A percentile compares a stretch with the other conserved stretches of the same genome.
Conservation (phyloP, 1,284 basidiomycete species). For the Irpex sp. region DNA sequence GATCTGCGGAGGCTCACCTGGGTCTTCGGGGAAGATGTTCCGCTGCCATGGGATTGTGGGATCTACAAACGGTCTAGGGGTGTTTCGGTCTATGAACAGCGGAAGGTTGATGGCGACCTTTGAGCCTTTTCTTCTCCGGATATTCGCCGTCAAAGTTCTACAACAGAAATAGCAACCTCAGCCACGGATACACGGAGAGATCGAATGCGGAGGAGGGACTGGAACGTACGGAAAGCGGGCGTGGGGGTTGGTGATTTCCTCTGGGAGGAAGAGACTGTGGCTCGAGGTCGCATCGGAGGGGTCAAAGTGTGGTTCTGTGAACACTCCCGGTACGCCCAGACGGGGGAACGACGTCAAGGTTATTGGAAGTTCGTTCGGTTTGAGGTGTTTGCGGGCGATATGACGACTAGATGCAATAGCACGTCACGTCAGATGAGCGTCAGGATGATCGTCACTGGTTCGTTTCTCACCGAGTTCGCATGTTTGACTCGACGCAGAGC, state of each 20-base stretch:
- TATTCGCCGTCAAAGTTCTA: slow-evolving; percentile 95
- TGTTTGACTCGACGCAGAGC: slow-evolving; percentile 89
- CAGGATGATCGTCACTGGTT: neutral
- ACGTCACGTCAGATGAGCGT: slow-evolving; percentile 15
- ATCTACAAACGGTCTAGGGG: slow-evolving; percentile 87
- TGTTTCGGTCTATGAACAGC: slow-evolving; percentile 86
- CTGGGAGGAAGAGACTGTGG: slow-evolving; percentile 91
- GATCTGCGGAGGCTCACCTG: slow-evolving; percentile 42
- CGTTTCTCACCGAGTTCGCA: slow-evolving; percentile 74
- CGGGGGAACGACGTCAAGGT: slow-evolving; percentile 96
- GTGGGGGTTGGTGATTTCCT: slow-evolving; percentile 96
- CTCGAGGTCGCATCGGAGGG: slow-evolving; percentile 77
- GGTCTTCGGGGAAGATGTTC: slow-evolving; percentile 75
- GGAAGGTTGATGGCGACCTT: slow-evolving; percentile 98
- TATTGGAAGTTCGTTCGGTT: slow-evolving; percentile 84
- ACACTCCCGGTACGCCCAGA: slow-evolving; percentile 83
- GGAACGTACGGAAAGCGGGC: slow-evolving; percentile 89
- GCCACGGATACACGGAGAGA: no score
- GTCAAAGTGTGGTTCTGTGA: slow-evolving; percentile 87
- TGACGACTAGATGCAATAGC: slow-evolving; percentile 54
- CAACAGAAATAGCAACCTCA: slow-evolving; percentile 2
- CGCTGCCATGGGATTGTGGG: slow-evolving; percentile 87
- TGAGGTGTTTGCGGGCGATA: slow-evolving; percentile 83
- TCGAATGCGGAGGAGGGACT: no score
- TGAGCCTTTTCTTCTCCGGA: slow-evolving; percentile 84